phyloP scores from a whole-genome alignment of 1,139 yeast genomes.

The Candida pseudoviswanathii region DNA sequence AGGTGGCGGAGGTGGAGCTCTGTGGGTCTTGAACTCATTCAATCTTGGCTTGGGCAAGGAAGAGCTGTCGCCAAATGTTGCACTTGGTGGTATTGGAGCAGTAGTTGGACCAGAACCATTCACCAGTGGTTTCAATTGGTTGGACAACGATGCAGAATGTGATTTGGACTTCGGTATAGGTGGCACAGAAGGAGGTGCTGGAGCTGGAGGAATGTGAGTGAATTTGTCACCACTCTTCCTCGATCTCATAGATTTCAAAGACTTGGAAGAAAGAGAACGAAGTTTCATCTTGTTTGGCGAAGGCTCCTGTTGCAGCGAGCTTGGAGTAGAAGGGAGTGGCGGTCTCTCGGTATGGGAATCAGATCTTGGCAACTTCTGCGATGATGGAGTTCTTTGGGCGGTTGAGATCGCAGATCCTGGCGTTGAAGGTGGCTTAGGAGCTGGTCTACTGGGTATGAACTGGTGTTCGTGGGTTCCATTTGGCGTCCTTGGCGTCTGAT shows the following conservation, averaged over 20 bases:
- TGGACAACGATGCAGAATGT: constrained; percentile 42
- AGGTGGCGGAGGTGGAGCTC: constrained; percentile 42
- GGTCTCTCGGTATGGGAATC: constrained; percentile 4
- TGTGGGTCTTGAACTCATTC: constrained; percentile 31
- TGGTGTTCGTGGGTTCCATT: constrained; percentile 42
- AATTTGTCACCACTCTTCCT: constrained; percentile 21
- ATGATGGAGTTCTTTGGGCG: constrained; percentile 11
- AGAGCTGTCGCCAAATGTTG: constrained; percentile 27
- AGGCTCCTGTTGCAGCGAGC: constrained; percentile 2
- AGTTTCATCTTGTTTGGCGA: constrained; percentile 18
- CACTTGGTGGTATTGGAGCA: constrained; percentile 39
- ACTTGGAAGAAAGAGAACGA: constrained; percentile 44
- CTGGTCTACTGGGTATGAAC: constrained; percentile 68
- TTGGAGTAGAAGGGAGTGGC: constrained; percentile 8
- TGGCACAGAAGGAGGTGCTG: constrained; percentile 22
- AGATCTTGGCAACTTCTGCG: constrained; percentile 2
- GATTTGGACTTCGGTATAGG: constrained; percentile 48
- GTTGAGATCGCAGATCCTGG: constrained; percentile 6
- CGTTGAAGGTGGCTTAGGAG: constrained; percentile 56
- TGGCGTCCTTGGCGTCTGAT: constrained; percentile 23
- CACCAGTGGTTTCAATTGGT: constrained; percentile 10
- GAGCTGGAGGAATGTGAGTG: constrained; percentile 23
- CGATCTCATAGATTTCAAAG: constrained; percentile 35
- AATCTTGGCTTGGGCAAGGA: constrained; percentile 24
- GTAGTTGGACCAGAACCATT: constrained; percentile 41